Base-by-base conservation (phyloP, 768 basidiomycete species). In the Brasilioporus rufonigricans region DNA sequence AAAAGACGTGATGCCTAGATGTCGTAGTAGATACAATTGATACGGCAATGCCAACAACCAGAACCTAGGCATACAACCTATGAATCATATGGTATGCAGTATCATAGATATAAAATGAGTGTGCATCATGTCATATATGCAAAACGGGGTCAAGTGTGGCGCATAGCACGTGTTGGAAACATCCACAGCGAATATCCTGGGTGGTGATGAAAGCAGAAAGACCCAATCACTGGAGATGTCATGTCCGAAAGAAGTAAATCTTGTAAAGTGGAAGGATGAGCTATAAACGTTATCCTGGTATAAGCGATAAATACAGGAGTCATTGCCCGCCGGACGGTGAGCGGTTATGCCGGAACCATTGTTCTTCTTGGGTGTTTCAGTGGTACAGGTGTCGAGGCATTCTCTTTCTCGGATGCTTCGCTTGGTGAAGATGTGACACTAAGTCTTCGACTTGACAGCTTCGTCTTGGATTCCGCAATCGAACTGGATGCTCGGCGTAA, bases 361-460 rank as follows among this genome's bases (percentile, higher is more conserved):
- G 33, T 41, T 60, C 67, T 62, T 52, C 64, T 61, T 11, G 48
- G 47, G 11, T 47, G 44, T 44, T 58, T 66, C 45, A 33, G n/a
- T 5, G 64, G 46, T 39, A 44, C 50, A 33, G 69, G 69, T 50
- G 61, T 66, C 19, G 64, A 62, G 46, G 80, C 65, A 58, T 86
- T 86, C 71, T 85, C 84, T 71, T 85, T 86, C 64, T 85, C 84
- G 50, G 80, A 77, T 32, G 70, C 62, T 66, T 80, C 79, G 56
- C 75, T 79, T 16, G 76, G 68, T 11, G 74, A 72, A 52, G 63
- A 65, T 11, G 73, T 76, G 12, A 68, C 62, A 48, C 62, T 73
- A 19, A 73, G 62, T 41, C 69, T 64, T 47, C 70, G 68, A 36
- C 67, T 52, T 48, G 75, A 70, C 10, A 64, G 50, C 53, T 73